Evolutionary conservation across 2,329 filamentous ascomycete genomes (phyloP), one percentile per base, ranked within the genome.

Genomic region (Volutella citrinella): DNA sequence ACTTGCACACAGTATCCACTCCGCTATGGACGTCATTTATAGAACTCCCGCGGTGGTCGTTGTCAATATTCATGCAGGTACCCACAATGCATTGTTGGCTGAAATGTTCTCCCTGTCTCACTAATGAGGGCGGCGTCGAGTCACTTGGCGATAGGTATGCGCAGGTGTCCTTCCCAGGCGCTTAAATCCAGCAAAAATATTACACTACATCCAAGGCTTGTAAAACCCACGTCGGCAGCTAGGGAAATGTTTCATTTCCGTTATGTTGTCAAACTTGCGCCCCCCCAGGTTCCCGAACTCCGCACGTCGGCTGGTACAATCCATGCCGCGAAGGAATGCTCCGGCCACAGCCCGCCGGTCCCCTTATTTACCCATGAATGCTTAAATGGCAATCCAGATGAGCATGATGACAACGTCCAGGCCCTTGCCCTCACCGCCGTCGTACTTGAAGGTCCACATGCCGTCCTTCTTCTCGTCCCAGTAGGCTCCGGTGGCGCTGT

Each of bases 391-490:
- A 48, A 93, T 79, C 87, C 87, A 93, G 59, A 90, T 86, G 51
- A 85, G 69, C 67, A 80, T 82, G 53, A 85, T 72, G 36, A 85
- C 78, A 31, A 84, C 76, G 49, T 85, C 80, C 63, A 85, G 70
- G 22, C 80, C 80, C 68, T 81, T 82, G 53, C 62, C 66, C 60
- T 81, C 77, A 40, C 77, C 76, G 38, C 76, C 76, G 52, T 89
- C 84, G 60, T 82, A 91, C 71, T 93, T 93, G 70, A 84, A 89
- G 52, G 80, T 88, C 84, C 84, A 93, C 77, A 90, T 90, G 50
- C 87, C 87, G 56, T 93, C 86, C 64, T 84, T 87, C 69, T 89
- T 87, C 67, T 89, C 86, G 64, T 93, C 88, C 87, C 87, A 93
- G 72, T 84, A 93, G 20, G 86, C 87, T 30, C 86, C 87, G 27